Percentiles rank a stretch among this genome's conserved stretches.
These are phyloP conservation scores for Zychaea mexicana DNA, from an alignment of 371 early-diverging fungal species.

Conservation along the genomic window DNA sequence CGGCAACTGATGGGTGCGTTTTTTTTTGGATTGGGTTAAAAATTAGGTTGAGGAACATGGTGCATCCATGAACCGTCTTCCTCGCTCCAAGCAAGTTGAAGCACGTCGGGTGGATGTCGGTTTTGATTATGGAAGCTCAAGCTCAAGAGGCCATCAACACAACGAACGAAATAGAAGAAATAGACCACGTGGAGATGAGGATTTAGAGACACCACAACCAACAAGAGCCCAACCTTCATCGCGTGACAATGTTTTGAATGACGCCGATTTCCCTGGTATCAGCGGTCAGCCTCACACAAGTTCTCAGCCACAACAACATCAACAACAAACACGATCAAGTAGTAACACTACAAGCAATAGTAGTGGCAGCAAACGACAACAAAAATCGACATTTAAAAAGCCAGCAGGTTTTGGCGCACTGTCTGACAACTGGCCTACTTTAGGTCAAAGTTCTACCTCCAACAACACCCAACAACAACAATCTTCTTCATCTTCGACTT, in stretches of 20 bases:
- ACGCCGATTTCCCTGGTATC: constrained; percentile 36
- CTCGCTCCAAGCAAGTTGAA: constrained; percentile 35
- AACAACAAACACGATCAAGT: not conserved
- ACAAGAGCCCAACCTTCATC: not conserved
- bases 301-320: constrained; percentile 14
- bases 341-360: constrained; percentile 7
- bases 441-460: constrained; percentile 14
- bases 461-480: not conserved
- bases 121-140: constrained; percentile 55
- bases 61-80: constrained; percentile 29
- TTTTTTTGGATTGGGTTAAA: not conserved
- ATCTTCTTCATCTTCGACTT: not conserved
- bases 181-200: constrained; percentile 5
- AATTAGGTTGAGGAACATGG: constrained; percentile 50
- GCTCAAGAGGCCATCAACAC: constrained; percentile 19
- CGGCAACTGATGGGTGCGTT: not conserved
- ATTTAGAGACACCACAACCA: constrained; percentile 8
- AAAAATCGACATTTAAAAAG: constrained; percentile 18
- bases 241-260: not conserved
- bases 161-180: constrained; percentile 15
- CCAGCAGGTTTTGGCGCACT: constrained; percentile 38
- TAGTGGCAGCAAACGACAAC: constrained; percentile 12
- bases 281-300: constrained; percentile 19
- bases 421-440: constrained; percentile 24
- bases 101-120: constrained; percentile 58